Percentiles rank a stretch among this genome's conserved stretches.
These are phyloP conservation scores for Mycena rosella DNA, from an alignment of 768 basidiomycete genomes.

Conservation along the genomic window DNA sequence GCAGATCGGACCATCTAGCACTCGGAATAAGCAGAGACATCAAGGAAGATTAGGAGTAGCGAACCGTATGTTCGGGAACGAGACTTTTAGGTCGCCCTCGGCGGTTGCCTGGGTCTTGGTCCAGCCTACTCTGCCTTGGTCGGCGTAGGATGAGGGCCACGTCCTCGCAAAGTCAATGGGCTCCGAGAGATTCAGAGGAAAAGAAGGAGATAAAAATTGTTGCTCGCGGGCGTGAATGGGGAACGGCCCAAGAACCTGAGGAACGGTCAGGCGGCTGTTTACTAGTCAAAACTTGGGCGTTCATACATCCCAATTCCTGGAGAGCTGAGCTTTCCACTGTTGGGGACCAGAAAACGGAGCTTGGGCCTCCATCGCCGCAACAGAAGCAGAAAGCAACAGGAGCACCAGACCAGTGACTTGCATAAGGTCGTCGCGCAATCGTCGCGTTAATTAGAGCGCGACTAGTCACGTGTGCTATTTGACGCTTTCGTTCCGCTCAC, in stretches of 20 bases:
- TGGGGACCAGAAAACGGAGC: slow-evolving; percentile 1
- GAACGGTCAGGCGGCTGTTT: neutral
- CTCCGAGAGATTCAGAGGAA: slow-evolving; percentile 71
- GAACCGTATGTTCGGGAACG: slow-evolving; percentile 74
- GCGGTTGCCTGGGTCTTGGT: slow-evolving; percentile 54
- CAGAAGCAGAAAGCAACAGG: neutral
- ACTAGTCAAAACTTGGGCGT: neutral
- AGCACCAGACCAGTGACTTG: neutral
- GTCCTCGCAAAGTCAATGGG: slow-evolving; percentile 60
- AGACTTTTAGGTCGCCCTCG: slow-evolving; percentile 67
- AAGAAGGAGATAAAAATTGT: slow-evolving; percentile 83
- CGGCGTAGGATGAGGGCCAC: slow-evolving; percentile 80
- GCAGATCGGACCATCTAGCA: slow-evolving; percentile 77
- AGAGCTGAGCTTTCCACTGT: slow-evolving; percentile 44
- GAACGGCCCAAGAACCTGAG: slow-evolving; percentile 84
- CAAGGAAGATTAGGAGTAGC: neutral
- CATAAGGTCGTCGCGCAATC: too few relatives aligned
- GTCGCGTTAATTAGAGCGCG: neutral
- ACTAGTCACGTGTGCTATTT: neutral
- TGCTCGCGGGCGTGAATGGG: slow-evolving; percentile 89
- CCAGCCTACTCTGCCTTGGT: slow-evolving; percentile 74
- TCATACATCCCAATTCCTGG: slow-evolving; percentile 55
- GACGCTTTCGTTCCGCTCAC: neutral
- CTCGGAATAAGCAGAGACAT: slow-evolving; percentile 11
- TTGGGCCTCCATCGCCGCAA: slow-evolving; percentile 22